Conservation (phyloP, 257 asterid species). For the Fraxinus excelsior region DNA sequence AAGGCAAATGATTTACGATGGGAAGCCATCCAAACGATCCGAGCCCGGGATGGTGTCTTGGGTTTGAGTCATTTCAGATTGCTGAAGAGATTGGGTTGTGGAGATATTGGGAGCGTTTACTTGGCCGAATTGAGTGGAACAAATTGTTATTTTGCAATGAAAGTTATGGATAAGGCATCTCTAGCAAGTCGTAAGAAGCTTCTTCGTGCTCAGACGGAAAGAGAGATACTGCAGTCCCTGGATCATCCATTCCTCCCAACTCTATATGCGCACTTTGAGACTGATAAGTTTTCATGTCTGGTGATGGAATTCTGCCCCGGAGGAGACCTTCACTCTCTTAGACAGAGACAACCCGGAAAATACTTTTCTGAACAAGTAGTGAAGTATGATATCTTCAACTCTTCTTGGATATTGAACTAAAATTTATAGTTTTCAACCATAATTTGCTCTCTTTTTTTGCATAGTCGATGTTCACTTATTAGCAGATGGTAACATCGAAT, state of each 20-base stretch:
- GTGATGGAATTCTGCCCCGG: conserved; percentile 88
- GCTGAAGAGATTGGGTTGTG: conserved; percentile 66
- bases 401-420: background rate
- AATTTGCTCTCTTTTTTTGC: background rate
- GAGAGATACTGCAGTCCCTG: conserved; percentile 67
- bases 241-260: conserved; percentile 81
- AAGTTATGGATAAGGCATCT: conserved; percentile 73
- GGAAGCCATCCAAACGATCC: conserved; percentile 75
- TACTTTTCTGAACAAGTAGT: conserved; percentile 70
- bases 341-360: conserved; percentile 74
- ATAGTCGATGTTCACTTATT: background rate
- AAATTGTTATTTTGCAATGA: conserved; percentile 71
- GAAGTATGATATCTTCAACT: conserved; percentile 48
- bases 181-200: conserved; percentile 69
- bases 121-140: conserved; percentile 70
- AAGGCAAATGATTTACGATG: conserved; percentile 67
- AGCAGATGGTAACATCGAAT: background rate
- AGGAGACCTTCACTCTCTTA: conserved; percentile 70
- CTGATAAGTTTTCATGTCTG: conserved; percentile 73
- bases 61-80: conserved; percentile 68
- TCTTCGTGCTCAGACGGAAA: conserved; percentile 79
- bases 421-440: background rate
- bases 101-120: conserved; percentile 80
- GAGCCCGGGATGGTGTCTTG: conserved; percentile 54
- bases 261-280: conserved; percentile 65